Base-by-base conservation (phyloP, 2,329 filamentous ascomycete genomes). In the Exophiala calicioides region DNA sequence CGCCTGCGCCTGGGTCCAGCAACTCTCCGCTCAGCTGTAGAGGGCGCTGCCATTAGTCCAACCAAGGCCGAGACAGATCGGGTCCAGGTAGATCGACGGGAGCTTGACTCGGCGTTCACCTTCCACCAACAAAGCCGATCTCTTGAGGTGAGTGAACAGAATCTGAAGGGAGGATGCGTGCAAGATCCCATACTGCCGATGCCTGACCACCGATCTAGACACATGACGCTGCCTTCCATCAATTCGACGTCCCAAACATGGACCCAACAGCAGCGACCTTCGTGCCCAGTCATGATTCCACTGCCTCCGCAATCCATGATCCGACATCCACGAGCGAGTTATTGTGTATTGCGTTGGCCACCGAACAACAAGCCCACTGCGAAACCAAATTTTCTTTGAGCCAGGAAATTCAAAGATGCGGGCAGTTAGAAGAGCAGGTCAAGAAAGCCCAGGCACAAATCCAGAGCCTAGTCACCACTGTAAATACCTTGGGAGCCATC, bases 311-410 rank as follows among this genome's bases (percentile, higher is more conserved):
- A n/a, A n/a, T 21, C 30, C 26, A 39, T 23, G 45, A 52, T 6
- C 21, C 40, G 13, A 19, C 44, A 16, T 34, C 40, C 3, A 20
- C 50, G 31, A 48, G 30, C 31, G 27, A 52, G 34, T 48, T 47
- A 10, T 37, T 59, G 21, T 48, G 40, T 19, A 20, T 47, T 15
- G 54, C 54, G 19, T 41, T 57, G 18, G 43, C 42, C 12, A 53
- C 48, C 16, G 57, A 59, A 23, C 57, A 59, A 40, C 42, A 52
- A 35, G 50, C 51, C 3, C 57, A 59, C 43, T 42, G 48, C 16
- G 29, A 18, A 4, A 54, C 57, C 15, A 52, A 44, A 38, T 21
- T 31, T n/a, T 36, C 31, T n/a, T 24, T 58, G 29, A 40, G 33
- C n/a, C 31, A 52, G n/a, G 42, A 54, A 29, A 42, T 43, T 20